These are phyloP conservation scores for Lentinus brumalis DNA, from an alignment of 768 basidiomycete species.

Conservation along the genomic window DNA sequence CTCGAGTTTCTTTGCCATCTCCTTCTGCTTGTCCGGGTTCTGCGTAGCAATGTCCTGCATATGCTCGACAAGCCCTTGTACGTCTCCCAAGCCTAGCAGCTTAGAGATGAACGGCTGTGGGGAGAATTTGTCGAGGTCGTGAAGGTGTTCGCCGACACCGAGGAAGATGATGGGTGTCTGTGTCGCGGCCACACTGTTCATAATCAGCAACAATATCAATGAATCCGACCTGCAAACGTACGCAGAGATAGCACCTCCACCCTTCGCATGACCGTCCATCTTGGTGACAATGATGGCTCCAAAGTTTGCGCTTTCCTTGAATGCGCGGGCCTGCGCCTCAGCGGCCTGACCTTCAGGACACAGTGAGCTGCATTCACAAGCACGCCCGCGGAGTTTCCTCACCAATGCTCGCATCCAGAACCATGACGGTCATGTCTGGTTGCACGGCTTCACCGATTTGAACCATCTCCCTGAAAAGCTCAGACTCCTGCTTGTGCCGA, in stretches of 20 bases:
- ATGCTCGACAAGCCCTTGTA: slow-evolving; percentile 97
- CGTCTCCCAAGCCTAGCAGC: slow-evolving; percentile 91
- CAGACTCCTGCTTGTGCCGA: slow-evolving; percentile 94
- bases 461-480: slow-evolving; percentile 97
- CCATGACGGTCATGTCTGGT: slow-evolving; percentile 94
- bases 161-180: slow-evolving; percentile 99
- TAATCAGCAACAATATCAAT: neutral
- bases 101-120: slow-evolving; percentile 98
- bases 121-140: slow-evolving; percentile 93
- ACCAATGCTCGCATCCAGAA: slow-evolving; percentile 98
- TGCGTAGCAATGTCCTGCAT: slow-evolving; percentile 95
- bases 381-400: slow-evolving; percentile 12
- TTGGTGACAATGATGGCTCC: slow-evolving; percentile 99
- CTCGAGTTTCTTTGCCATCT: slow-evolving; percentile 96
- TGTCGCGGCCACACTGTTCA: slow-evolving; percentile 88
- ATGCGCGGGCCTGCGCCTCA: slow-evolving; percentile 92
- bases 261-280: slow-evolving; percentile 99
- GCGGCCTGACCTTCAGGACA: slow-evolving; percentile 80
- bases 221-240: slow-evolving; percentile 45
- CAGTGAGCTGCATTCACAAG: neutral
- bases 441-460: slow-evolving; percentile 93
- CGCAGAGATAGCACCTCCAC: slow-evolving; percentile 99
- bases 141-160: slow-evolving; percentile 96
- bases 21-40: slow-evolving; percentile 96
- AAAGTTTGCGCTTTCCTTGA: slow-evolving; percentile 97